Evolutionary conservation across 805 yeast genomes (phyloP), one percentile per base, ranked within the genome.

Genomic region (Saturnispora diversa): DNA sequence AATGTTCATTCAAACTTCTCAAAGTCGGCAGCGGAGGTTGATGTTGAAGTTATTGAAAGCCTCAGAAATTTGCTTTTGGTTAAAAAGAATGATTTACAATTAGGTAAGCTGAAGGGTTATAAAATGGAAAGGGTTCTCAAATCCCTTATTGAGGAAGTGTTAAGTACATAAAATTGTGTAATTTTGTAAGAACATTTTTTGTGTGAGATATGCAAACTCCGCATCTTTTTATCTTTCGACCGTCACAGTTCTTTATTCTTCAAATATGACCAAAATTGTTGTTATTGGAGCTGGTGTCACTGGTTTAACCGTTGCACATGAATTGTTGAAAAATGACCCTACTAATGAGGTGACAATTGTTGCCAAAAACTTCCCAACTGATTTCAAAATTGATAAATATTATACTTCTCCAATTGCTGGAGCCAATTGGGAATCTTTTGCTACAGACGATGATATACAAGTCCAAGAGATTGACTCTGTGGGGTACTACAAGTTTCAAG

Each of bases 391-490:
- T 30, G 58, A 58, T 11, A 44, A 50, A 3, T 67, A 68, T 8
- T 80, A 75, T 52, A 69, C 83, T 3, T 75, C 82, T 0, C 84
- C 85, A 3, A 73, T 66, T 54, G 86, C 85, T 0, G 86, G 86
- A 4, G 87, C 85, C 34, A 75, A 79, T 49, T 80, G 85, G 84
- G 66, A 64, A 35, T 72, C 81, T 10, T 75, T 76, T 58, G 84
- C 83, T 2, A 30, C 45, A 1, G 62, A 63, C 4, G 74, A 73
- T 16, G 61, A 55, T 22, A 39, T 35, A 6, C 49, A 46, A 22
- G 52, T 51, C 35, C 60, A 60, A 43, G 53, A 58, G n/a, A 52
- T 59, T 44, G 86, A 80, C 50, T 57, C 58, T 23, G 56, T 66
- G 3, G 74, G 74, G 0, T 80, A 80, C 49, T 47, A 48, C 21